Base-by-base conservation (phyloP, 805 yeast genomes). In the Wickerhamiella alocasiicola region DNA sequence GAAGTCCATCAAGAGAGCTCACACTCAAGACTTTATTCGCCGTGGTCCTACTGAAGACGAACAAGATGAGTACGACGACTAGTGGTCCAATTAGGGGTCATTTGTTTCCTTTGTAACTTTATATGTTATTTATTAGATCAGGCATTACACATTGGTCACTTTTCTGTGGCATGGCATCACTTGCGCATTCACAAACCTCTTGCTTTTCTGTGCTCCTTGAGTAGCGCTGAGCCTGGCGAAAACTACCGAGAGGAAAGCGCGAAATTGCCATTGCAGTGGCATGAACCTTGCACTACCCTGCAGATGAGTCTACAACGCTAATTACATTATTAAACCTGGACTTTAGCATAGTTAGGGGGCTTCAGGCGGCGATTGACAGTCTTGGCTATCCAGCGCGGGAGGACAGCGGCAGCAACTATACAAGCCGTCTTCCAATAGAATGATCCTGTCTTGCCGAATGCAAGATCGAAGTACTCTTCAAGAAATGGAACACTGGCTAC, bases 291-390 rank as follows among this genome's bases (percentile, higher is more conserved):
- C n/a, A n/a, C n/a, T n/a, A n/a, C n/a, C n/a, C n/a, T n/a, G n/a
- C n/a, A n/a, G n/a, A n/a, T n/a, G n/a, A n/a, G n/a, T n/a, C n/a
- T n/a, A n/a, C n/a, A n/a, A n/a, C 11, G 16, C 11, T 29, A n/a
- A 4, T 3, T 4, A 3, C n/a, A n/a, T n/a, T n/a, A n/a, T 28
- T 41, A 46, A 2, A 47, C 51, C 58, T 87, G 97, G 31, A 91
- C 97, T 59, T 91, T 91, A 6, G 96, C 96, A 59, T 91, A 91
- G 55, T 83, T 84, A 24, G 98, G 98, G 3, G 98, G 97, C 50
- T 85, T 74, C 43, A 91, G 59, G 46, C 67, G 75, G 47, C 94
- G 70, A 54, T 78, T 76, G 13, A 88, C 63, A 3, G 81, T 67
- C 59, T 82, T 82, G 2, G 78, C 76, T 2, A 79, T 63, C 95